Conservation (phyloP, 2,329 filamentous ascomycete genomes). For the Alternaria atra region DNA sequence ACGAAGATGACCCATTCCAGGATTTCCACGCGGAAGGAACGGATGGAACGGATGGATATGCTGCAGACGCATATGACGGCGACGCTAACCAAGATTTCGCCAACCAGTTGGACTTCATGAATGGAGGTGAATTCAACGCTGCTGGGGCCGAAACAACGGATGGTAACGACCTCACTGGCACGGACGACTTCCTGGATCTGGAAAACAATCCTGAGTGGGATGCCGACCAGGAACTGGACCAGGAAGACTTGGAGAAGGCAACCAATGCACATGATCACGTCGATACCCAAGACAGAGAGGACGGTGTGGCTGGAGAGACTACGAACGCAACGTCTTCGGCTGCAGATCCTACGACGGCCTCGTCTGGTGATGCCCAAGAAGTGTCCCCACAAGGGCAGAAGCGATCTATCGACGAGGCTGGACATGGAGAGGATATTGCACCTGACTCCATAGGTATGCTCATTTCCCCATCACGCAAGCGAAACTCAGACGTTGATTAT, state of each 20-base stretch:
- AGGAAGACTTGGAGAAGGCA: conserved; percentile 17
- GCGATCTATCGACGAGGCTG: conserved; percentile 46
- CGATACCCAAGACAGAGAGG: conserved; percentile 34
- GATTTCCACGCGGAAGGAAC: conserved; percentile 25
- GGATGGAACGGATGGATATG: conserved; percentile 23
- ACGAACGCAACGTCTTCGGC: conserved; percentile 37
- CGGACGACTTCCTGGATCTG: conserved; percentile 32
- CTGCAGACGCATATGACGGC: conserved; percentile 24
- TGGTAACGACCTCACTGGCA: conserved; percentile 20
- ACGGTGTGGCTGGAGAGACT: conserved; percentile 33
- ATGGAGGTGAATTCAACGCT: conserved; percentile 19
- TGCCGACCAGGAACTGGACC: conserved; percentile 20
- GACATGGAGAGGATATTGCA: conserved; percentile 37
- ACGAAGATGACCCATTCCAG: conserved; percentile 20
- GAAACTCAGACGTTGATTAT: conserved; percentile 20
- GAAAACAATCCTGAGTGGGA: conserved; percentile 30
- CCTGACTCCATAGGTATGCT: conserved; percentile 41
- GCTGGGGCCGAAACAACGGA: conserved; percentile 16
- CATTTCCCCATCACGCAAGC: background rate
- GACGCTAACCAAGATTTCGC: conserved; percentile 37
- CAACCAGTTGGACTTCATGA: conserved; percentile 25
- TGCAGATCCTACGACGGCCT: conserved; percentile 38
- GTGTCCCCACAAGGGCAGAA: conserved; percentile 45
- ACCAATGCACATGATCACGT: conserved; percentile 21
- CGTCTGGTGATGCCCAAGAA: conserved; percentile 32